Evolutionary conservation across 2,329 filamentous ascomycete genomes (phyloP), one percentile per base, ranked within the genome.

Genomic region (Phialophora chinensis): DNA sequence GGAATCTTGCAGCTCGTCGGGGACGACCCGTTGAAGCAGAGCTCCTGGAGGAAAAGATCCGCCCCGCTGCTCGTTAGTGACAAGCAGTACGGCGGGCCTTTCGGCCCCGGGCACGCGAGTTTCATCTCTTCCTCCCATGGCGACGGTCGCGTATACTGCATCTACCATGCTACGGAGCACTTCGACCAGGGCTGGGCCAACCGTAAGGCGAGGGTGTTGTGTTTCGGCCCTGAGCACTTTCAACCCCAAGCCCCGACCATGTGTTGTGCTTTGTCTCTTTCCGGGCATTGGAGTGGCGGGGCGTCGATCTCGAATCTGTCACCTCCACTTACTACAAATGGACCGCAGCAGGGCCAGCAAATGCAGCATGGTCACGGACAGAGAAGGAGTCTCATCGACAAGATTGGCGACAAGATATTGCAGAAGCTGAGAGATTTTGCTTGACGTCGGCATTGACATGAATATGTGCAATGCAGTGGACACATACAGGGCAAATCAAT

Each of bases 21-120:
- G 17, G 65, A 72, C 25, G 65, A 73, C 35, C 67, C 65, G 8
- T 58, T 68, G 12, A 44, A 69, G 17, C 52, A 55, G 33, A 25
- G 42, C 1, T 70, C 68, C 7, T 73, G 72, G 71, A 31, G 60
- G 49, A 73, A 73, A 63, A 57, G 71, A 6, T 54, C 52, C 5
- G 60, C 55, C 4, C 71, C 72, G 4, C 59, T 73, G 33, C 61
- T 73, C 6, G 62, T 67, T 5, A 67, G 63, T 23, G 66, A 72
- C 62, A 49, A 54, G 31, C 31, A 29, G 1, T n/a, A 63, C 20
- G 66, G 68, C 23, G 71, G 72, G 2, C 72, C 72, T 2, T 72
- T 70, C 63, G 70, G 72, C n/a, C 72, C 72, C 1, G 72, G 71
- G 0, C 71, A 73, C 49, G 72, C 71, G 7, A 69, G 66, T 25